phyloP scores from a whole-genome alignment of 2,329 filamentous ascomycete genomes.

The Neonectria hederae region DNA sequence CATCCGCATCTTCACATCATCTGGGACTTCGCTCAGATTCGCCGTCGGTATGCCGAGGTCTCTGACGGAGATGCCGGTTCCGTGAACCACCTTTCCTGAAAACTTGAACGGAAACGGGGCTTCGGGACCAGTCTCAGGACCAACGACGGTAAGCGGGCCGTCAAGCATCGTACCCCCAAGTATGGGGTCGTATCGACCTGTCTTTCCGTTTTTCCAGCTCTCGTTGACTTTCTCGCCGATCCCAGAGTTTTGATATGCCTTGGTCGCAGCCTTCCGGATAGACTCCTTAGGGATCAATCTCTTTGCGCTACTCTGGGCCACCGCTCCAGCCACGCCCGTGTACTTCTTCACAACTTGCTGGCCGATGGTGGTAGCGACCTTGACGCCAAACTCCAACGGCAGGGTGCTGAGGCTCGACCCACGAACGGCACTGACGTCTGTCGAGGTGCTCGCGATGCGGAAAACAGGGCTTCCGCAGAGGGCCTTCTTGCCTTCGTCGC shows the following conservation, averaged over 20 bases:
- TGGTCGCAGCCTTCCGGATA: constrained; percentile 52
- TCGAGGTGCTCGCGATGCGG: constrained; percentile 72
- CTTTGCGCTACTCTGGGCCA: constrained; percentile 54
- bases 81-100: constrained; percentile 56
- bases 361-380: constrained; percentile 62
- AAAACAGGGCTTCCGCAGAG: constrained; percentile 75
- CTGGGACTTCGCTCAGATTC: constrained; percentile 61
- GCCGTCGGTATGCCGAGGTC: constrained; percentile 62
- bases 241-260: constrained; percentile 47
- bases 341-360: constrained; percentile 56
- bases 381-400: constrained; percentile 72
- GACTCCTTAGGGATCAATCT: constrained; percentile 47
- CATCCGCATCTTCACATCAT: constrained; percentile 63
- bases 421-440: constrained; percentile 67
- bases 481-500: constrained; percentile 56
- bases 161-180: constrained; percentile 46
- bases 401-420: constrained; percentile 72
- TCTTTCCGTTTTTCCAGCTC: constrained; percentile 51
- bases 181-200: constrained; percentile 49
- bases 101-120: constrained; percentile 64
- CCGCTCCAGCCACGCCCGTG: constrained; percentile 47
- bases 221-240: constrained; percentile 42
- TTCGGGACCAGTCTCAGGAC: constrained; percentile 60
- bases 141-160: constrained; percentile 52
- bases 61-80: constrained; percentile 52